Conservation (phyloP, 192 early-diverging fungal genomes). For the Glomus cerebriforme region DNA sequence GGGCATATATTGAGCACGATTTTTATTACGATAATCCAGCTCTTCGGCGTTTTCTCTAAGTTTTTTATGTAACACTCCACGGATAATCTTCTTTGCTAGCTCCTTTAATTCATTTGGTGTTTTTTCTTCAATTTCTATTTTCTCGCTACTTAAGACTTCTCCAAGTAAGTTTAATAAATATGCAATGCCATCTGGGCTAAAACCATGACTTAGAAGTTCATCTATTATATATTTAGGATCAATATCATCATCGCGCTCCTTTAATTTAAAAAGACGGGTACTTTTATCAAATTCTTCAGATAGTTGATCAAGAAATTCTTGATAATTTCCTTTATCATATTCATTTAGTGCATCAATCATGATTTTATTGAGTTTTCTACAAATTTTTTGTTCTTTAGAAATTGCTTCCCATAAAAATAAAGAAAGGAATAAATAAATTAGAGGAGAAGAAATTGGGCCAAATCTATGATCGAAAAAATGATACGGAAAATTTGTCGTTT, state of each 20-base stretch:
- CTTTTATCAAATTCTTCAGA: background rate
- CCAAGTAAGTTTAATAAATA: conserved; percentile 9
- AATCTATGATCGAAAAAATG: no score
- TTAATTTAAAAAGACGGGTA: background rate
- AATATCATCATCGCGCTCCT: background rate
- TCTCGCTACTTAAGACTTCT: background rate
- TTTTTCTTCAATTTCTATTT: background rate
- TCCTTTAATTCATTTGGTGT: background rate
- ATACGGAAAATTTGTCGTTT: no score
- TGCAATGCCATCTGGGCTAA: conserved; percentile 8
- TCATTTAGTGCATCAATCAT: background rate
- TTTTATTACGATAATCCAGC: background rate
- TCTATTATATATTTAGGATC: background rate
- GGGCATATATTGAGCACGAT: background rate
- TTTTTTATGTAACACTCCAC: background rate
- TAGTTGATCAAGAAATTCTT: background rate
- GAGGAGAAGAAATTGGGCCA: no score
- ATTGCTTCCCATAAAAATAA: no score
- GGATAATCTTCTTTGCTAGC: background rate
- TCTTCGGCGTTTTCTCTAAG: background rate
- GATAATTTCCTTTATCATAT: background rate
- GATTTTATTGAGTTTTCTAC: background rate
- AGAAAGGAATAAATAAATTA: no score
- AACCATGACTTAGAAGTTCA: background rate
- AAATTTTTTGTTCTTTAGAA: background rate